A percentile compares a stretch with the other conserved stretches of the same genome.
Conservation (phyloP, 1,284 basidiomycete genomes). For the Peniophora sp. region DNA sequence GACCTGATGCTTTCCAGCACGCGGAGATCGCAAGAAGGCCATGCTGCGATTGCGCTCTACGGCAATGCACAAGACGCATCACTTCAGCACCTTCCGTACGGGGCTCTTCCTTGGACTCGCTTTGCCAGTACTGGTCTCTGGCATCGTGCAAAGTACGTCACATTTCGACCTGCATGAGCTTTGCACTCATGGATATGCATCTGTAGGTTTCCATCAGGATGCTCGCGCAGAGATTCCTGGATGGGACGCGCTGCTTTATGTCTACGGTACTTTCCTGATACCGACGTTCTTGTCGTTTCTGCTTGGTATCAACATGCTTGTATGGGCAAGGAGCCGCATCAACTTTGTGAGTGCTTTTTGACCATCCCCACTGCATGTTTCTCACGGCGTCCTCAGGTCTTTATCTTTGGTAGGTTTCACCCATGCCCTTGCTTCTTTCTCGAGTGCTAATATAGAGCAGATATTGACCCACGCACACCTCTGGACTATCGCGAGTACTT, state of each 20-base stretch:
- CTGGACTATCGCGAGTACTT: slow-evolving; percentile 82
- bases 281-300: slow-evolving; percentile 75
- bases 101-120: slow-evolving; percentile 76
- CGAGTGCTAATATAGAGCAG: slow-evolving; percentile 28
- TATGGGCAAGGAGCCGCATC: slow-evolving; percentile 72
- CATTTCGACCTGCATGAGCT: slow-evolving; percentile 3
- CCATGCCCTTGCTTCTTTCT: not conserved
- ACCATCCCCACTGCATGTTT: not conserved
- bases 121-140: slow-evolving; percentile 65
- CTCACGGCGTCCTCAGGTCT: slow-evolving; percentile 23
- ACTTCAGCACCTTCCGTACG: slow-evolving; percentile 70
- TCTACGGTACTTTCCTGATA: slow-evolving; percentile 73
- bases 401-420: slow-evolving; percentile 72
- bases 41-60: slow-evolving; percentile 58
- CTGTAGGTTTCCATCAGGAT: slow-evolving; percentile 49
- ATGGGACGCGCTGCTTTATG: slow-evolving; percentile 69
- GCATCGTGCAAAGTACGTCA: slow-evolving; percentile 58
- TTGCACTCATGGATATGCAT: not conserved
- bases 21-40: slow-evolving; percentile 81
- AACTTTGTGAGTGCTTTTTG: slow-evolving; percentile 53
- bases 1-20: slow-evolving; percentile 48
- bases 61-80: slow-evolving; percentile 54
- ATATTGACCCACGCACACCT: slow-evolving; percentile 67
- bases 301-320: slow-evolving; percentile 75
- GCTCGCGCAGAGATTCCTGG: slow-evolving; percentile 56